Conservation (phyloP, 495 filamentous ascomycete genomes). For the Hypoxylon crocopeplum region DNA sequence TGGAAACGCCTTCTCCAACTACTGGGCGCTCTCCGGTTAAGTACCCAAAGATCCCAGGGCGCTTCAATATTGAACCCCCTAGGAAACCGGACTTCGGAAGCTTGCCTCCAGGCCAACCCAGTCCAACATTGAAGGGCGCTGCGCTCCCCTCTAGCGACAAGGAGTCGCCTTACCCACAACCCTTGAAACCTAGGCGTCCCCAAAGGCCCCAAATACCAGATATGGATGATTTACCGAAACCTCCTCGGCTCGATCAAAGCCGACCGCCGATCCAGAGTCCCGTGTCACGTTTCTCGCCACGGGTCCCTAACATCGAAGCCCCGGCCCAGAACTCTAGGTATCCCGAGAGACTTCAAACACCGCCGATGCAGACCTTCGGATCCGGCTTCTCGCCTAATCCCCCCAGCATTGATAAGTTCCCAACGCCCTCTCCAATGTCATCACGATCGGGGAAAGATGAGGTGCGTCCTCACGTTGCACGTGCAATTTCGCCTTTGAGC, state of each 20-base stretch:
- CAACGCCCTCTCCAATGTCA: constrained; percentile 25
- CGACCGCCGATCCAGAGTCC: constrained; percentile 8
- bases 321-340: background rate
- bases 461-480: constrained; percentile 9
- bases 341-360: constrained; percentile 25
- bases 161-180: constrained; percentile 31
- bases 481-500: constrained; percentile 27
- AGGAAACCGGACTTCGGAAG: constrained; percentile 39
- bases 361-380: constrained; percentile 24
- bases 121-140: constrained; percentile 37
- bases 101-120: constrained; percentile 42
- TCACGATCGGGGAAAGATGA: constrained; percentile 11
- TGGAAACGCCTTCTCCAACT: constrained; percentile 46
- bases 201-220: constrained; percentile 1
- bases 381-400: constrained; percentile 30
- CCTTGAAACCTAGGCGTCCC: constrained; percentile 28
- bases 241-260: constrained; percentile 2
- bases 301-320: constrained; percentile 5
- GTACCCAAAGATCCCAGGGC: constrained; percentile 51
- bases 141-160: constrained; percentile 14
- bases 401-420: constrained; percentile 24
- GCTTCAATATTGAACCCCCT: constrained; percentile 29
- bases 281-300: constrained; percentile 13
- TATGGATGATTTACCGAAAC: background rate
- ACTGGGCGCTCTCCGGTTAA: constrained; percentile 49